A percentile compares a stretch with the other conserved stretches of the same genome.
These are phyloP conservation scores for Rhizophora mangle DNA, from an alignment of 345 rosid genomes.

Conservation along the genomic window DNA sequence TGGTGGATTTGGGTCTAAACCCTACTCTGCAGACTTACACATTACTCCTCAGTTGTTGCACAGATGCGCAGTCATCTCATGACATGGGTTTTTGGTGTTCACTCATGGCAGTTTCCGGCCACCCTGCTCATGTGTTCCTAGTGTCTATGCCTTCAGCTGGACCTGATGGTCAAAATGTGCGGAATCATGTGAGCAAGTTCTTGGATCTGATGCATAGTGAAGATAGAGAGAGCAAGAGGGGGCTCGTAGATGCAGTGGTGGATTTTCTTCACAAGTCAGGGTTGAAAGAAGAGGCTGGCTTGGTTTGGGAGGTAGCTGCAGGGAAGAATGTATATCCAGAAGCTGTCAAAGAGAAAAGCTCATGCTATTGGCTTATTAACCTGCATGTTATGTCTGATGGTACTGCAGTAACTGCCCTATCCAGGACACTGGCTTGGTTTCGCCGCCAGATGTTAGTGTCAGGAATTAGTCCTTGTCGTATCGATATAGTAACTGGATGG, in stretches of 20 bases:
- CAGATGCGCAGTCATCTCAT: slow-evolving; percentile 61
- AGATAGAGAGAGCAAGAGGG: slow-evolving; percentile 97
- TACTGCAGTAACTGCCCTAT: slow-evolving; percentile 77
- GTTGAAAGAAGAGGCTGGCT: slow-evolving; percentile 86
- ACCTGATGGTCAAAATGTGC: slow-evolving; percentile 86
- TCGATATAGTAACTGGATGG: slow-evolving; percentile 95
- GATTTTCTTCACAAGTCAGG: slow-evolving; percentile 94
- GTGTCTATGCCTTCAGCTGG: slow-evolving; percentile 73
- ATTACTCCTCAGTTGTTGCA: slow-evolving; percentile 82
- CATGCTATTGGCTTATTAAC: slow-evolving; percentile 86
- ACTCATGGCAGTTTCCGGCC: slow-evolving; percentile 78
- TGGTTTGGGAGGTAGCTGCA: slow-evolving; percentile 92
- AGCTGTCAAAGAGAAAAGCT: slow-evolving; percentile 69
- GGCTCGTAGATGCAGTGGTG: slow-evolving; percentile 80
- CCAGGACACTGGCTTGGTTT: slow-evolving; percentile 89
- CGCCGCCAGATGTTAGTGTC: slow-evolving; percentile 65
- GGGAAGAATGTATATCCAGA: slow-evolving; percentile 81
- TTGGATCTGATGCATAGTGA: slow-evolving; percentile 88
- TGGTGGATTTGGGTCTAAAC: slow-evolving; percentile 61
- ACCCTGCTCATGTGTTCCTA: slow-evolving; percentile 79
- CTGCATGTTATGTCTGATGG: slow-evolving; percentile 98
- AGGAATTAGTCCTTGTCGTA: slow-evolving; percentile 64
- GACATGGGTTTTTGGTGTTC: slow-evolving; percentile 73
- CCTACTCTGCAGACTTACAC: slow-evolving; percentile 88
- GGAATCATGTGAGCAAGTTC: slow-evolving; percentile 67